Evolutionary conservation across 2,329 filamentous ascomycete genomes (phyloP).

Genomic region (Pseudocercospora musae): DNA sequence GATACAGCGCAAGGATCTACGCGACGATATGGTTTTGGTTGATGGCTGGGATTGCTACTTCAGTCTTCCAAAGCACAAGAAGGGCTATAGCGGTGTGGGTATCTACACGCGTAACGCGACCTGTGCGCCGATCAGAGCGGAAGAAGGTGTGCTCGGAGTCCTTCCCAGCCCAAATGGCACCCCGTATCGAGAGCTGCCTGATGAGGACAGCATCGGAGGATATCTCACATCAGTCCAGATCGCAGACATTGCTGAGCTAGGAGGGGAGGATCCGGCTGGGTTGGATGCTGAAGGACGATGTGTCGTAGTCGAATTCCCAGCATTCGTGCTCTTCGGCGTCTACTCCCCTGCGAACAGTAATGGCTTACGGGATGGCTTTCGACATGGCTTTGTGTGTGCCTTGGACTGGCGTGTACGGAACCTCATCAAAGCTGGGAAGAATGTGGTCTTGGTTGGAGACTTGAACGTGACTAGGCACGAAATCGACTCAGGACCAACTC

Average conservation of each 20-base stretch:
- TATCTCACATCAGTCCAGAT: slow-evolving; percentile 74
- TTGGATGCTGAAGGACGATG: slow-evolving; percentile 92
- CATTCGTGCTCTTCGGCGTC: slow-evolving; percentile 87
- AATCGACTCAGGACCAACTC: slow-evolving; percentile 72
- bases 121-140: slow-evolving; percentile 82
- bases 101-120: slow-evolving; percentile 88
- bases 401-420: slow-evolving; percentile 84
- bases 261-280: slow-evolving; percentile 61
- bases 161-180: slow-evolving; percentile 68
- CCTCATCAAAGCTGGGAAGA: slow-evolving; percentile 73
- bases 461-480: slow-evolving; percentile 72
- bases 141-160: slow-evolving; percentile 87
- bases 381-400: slow-evolving; percentile 72
- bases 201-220: slow-evolving; percentile 76
- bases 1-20: slow-evolving; percentile 87
- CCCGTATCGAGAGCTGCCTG: slow-evolving; percentile 70
- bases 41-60: slow-evolving; percentile 96
- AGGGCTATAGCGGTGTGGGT: slow-evolving; percentile 93
- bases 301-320: slow-evolving; percentile 86
- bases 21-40: slow-evolving; percentile 92
- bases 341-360: slow-evolving; percentile 91
- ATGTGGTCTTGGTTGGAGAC: slow-evolving; percentile 82
- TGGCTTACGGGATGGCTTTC: slow-evolving; percentile 77
- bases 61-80: slow-evolving; percentile 88
- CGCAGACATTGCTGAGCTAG: slow-evolving; percentile 42